Evolutionary conservation across 2,329 filamentous ascomycete species (phyloP).

Genomic region (Fusarium penzigii): DNA sequence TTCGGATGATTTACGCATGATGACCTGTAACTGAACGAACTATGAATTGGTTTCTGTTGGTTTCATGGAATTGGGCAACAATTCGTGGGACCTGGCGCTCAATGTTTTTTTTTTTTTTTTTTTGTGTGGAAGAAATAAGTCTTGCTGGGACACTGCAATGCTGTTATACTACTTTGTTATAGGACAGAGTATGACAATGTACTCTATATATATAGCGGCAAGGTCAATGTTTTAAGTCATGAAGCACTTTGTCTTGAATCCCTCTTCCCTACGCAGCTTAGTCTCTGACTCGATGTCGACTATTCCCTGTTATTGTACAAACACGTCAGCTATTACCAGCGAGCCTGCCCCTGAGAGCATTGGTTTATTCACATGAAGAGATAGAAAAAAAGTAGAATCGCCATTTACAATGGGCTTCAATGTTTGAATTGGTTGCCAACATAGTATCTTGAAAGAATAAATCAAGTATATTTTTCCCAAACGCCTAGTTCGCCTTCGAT

Average conservation of each 20-base stretch:
- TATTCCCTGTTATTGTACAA: background rate
- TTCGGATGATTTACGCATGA: constrained; percentile 29
- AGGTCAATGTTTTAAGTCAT: constrained; percentile 6
- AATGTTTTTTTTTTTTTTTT: constrained; percentile 16
- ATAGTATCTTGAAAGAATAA: constrained; percentile 3
- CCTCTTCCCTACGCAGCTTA: no score
- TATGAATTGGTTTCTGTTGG: background rate
- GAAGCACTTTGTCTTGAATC: no score
- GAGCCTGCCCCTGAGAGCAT: no score
- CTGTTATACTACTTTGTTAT: constrained; percentile 8
- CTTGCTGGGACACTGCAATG: background rate
- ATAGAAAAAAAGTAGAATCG: background rate
- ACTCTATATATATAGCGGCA: constrained; percentile 14
- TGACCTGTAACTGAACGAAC: constrained; percentile 15
- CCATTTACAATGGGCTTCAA: background rate
- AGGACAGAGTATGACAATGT: constrained; percentile 14
- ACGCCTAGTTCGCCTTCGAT: constrained; percentile 37
- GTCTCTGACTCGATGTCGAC: no score
- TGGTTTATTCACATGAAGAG: no score
- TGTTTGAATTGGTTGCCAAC: constrained; percentile 3
- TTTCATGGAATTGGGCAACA: background rate
- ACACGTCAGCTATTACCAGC: constrained; percentile 1
- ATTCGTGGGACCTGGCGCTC: constrained; percentile 10
- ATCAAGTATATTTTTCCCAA: constrained; percentile 18
- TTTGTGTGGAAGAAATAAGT: constrained; percentile 12